Evolutionary conservation across 2,329 filamentous ascomycete species (phyloP).

Genomic region (Acrocalymma vagum): DNA sequence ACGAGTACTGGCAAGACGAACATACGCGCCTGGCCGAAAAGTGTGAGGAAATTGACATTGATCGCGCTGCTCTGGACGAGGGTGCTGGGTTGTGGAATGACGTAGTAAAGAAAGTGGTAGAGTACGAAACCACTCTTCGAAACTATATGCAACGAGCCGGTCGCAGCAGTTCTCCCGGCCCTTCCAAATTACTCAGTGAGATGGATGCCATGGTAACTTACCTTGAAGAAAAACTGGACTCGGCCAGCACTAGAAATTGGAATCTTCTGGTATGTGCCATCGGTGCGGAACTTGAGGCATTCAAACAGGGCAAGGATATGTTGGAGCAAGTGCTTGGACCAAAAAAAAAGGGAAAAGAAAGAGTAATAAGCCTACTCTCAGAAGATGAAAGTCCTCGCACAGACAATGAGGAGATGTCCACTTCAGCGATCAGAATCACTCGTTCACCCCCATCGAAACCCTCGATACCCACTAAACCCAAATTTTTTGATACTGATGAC

Average conservation of each 20-base stretch:
- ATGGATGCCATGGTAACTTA: slow-evolving; percentile 66
- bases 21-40: slow-evolving; percentile 63
- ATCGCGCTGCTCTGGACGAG: slow-evolving; percentile 71
- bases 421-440: slow-evolving; percentile 39
- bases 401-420: slow-evolving; percentile 36
- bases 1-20: slow-evolving; percentile 74
- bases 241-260: slow-evolving; percentile 72
- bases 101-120: slow-evolving; percentile 65
- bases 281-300: slow-evolving; percentile 75
- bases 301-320: slow-evolving; percentile 67
- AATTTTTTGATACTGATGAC: slow-evolving; percentile 52
- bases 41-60: slow-evolving; percentile 65
- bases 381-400: slow-evolving; percentile 24
- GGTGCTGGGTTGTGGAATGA: slow-evolving; percentile 74
- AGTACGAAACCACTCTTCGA: slow-evolving; percentile 72
- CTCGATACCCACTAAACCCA: slow-evolving; percentile 34
- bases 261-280: slow-evolving; percentile 79
- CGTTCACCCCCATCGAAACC: slow-evolving; percentile 35
- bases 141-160: slow-evolving; percentile 56
- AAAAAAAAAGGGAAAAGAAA: slow-evolving; percentile 37
- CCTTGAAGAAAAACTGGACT: slow-evolving; percentile 62
- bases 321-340: slow-evolving; percentile 54
- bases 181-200: slow-evolving; percentile 40
- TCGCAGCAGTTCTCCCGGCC: slow-evolving; percentile 23
- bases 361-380: slow-evolving; percentile 27